A percentile compares a stretch with the other conserved stretches of the same genome.
These are phyloP conservation scores for Lentinula detonsa DNA, from an alignment of 768 basidiomycete species.

Conservation along the genomic window DNA sequence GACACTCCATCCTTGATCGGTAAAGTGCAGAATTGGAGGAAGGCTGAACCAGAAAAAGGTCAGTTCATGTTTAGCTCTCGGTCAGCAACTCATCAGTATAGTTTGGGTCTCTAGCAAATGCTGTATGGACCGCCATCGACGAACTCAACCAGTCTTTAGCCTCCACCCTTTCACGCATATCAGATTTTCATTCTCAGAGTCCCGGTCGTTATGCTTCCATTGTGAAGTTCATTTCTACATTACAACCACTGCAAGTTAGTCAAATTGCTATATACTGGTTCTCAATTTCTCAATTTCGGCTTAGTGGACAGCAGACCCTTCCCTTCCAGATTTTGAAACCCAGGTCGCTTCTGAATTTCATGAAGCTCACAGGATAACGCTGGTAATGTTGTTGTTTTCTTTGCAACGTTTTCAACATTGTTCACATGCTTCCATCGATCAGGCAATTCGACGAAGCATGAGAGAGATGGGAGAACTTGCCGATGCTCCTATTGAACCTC, in stretches of 20 bases:
- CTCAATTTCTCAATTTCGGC: not conserved
- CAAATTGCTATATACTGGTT: not conserved
- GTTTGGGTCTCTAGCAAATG: conserved; percentile 37
- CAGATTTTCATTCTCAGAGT: conserved; percentile 41
- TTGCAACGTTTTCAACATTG: not conserved
- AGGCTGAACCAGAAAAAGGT: conserved; percentile 56
- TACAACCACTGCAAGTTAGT: conserved; percentile 50
- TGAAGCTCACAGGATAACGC: conserved; percentile 47
- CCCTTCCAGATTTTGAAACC: conserved; percentile 34
- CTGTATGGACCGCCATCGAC: conserved; percentile 61
- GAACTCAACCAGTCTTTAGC: conserved; percentile 57
- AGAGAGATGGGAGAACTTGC: conserved; percentile 74
- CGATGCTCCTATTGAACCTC: conserved; percentile 86
- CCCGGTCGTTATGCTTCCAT: conserved; percentile 44
- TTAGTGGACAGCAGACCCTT: conserved; percentile 60
- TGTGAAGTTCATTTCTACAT: conserved; percentile 56
- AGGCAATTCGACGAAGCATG: conserved; percentile 80
- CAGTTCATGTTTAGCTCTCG: conserved; percentile 2
- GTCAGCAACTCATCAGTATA: not conserved
- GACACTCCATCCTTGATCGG: conserved; percentile 93
- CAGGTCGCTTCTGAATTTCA: conserved; percentile 50
- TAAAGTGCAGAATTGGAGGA: conserved; percentile 87
- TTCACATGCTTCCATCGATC: not conserved
- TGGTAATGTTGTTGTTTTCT: conserved; percentile 33
- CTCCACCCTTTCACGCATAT: conserved; percentile 43